Base-by-base conservation (phyloP, 2,329 filamentous ascomycete species). In the Fusarium armeniacum region DNA sequence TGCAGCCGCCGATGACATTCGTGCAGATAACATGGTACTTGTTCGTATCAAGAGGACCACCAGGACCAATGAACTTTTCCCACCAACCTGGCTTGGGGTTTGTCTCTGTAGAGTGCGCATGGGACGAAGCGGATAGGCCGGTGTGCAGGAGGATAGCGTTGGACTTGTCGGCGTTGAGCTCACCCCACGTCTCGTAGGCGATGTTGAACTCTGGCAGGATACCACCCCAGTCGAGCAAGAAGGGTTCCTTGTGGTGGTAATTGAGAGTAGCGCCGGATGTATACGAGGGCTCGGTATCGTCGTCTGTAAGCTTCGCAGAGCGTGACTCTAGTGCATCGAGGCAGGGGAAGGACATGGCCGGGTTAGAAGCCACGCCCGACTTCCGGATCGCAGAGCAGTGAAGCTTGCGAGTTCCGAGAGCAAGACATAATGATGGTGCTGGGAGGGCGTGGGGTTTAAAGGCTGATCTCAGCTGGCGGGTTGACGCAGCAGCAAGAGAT, bases 1-100 rank as follows among this genome's bases (percentile, higher is more conserved):
- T 98, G 81, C 96, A 99, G 8, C 96, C 94, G 53, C 96, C 96
- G 36, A 99, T 87, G 47, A 98, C 94, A 78, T 99, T 99, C 12
- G 96, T 98, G 82, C 96, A 99, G 65, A 99, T 93, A 64, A 99
- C 83, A 76, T 94, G 93, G 83, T 97, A 97, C 78, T 93, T 95
- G 80, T 95, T 83, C 2, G 96, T 99, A 79, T 99, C 93, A 12
- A 99, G 82, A 13, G 93, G 92, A 22, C 87, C 86, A 1, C 92
- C 93, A 0, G 94, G 92, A 0, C 96, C 96, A 76, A 99, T 98
- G 78, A 99, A 99, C 79, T 92, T 95, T 81, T 99, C 96, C 96
- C 96, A 99, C 96, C 96, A 99, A 5, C 96, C 96, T 0, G 94
- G 91, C 78, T 94, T 92, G 0, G 93, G 87, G 78, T 99, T 99